Base-by-base conservation (phyloP, 352 stramenopile genomes). In the Phytophthora agathidicida region DNA sequence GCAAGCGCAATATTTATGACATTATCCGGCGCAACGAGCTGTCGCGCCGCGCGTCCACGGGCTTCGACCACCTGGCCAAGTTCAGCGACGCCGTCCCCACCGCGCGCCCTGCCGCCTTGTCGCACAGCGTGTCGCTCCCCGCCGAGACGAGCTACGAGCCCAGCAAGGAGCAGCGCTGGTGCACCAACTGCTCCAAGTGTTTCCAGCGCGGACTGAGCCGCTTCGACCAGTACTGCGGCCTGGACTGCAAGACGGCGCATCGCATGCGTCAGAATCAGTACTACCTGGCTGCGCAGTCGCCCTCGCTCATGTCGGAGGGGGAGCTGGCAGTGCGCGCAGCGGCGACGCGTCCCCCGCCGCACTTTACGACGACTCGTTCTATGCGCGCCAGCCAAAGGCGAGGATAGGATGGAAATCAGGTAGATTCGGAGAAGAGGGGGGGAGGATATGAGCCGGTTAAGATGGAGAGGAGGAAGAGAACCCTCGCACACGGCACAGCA, bases 161-260 rank as follows among this genome's bases (percentile, higher is more conserved):
- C 36, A 88, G 72, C 43, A 86, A 83, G 39, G 83, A 90, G 44
- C 75, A 85, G 63, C 78, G 83, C 22, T 89, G 80, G 80, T 93
- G 83, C 57, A 73, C 70, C 17, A 93, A 93, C 62, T 93, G 83
- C 60, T 76, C 68, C 70, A 93, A 91, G 68, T 86, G 78, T 53
- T 93, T 83, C 55, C 80, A 87, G 55, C 76, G 79, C 13, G 73
- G 73, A 1, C 64, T 89, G 31, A 93, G 83, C 38, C 80, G 69
- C 47, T 93, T 68, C 41, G 83, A 93, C 35, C 59, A 78, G 30
- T 93, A 88, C 51, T 93, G 83, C 53, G 83, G 78, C 0, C 70
- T 74, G 26, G 65, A 91, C 64, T 91, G 81, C 71, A 86, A 86
- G 65, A 91, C 81, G 8, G 81, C 81, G 17, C 73, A 88, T 36